Percentiles rank a stretch among this genome's conserved stretches.
Conservation (phyloP, 345 rosid genomes). For the Chamaenerion angustifolium region DNA sequence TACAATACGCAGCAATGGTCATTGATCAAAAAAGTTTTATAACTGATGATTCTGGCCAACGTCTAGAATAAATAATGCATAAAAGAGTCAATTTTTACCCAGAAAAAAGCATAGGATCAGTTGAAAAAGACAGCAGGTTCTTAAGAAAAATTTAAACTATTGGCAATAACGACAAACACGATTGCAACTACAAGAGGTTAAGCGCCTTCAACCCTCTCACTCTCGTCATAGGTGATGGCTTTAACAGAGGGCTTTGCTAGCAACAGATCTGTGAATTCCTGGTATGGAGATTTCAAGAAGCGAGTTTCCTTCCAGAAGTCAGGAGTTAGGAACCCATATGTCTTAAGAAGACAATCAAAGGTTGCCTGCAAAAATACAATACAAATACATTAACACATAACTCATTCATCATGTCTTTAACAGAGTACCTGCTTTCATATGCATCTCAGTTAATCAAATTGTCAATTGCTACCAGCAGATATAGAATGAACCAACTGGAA, state of each 20-base stretch:
- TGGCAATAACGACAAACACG: background rate
- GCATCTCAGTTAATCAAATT: too few species aligned
- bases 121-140: background rate
- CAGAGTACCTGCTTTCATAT: too few species aligned
- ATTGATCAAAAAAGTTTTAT: too few species aligned
- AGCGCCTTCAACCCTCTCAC: conserved; percentile 17
- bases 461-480: too few species aligned
- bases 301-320: conserved; percentile 48
- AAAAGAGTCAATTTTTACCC: too few species aligned
- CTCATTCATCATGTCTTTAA: too few species aligned
- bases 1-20: too few species aligned
- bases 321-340: conserved; percentile 50
- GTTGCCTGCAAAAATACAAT: conserved; percentile 24
- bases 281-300: conserved; percentile 36
- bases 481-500: too few species aligned
- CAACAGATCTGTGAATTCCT: conserved; percentile 39
- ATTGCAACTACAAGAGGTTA: background rate
- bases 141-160: too few species aligned
- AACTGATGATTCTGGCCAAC: too few species aligned
- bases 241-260: conserved; percentile 25
- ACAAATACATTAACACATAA: too few species aligned
- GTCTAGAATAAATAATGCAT: too few species aligned
- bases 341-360: conserved; percentile 39
- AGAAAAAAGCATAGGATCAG: conserved; percentile 1
- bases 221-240: conserved; percentile 14